Percentiles rank a stretch among this genome's conserved stretches.
These are phyloP conservation scores for Osmanthus fragrans DNA, from an alignment of 257 asterid genomes.

Conservation along the genomic window DNA sequence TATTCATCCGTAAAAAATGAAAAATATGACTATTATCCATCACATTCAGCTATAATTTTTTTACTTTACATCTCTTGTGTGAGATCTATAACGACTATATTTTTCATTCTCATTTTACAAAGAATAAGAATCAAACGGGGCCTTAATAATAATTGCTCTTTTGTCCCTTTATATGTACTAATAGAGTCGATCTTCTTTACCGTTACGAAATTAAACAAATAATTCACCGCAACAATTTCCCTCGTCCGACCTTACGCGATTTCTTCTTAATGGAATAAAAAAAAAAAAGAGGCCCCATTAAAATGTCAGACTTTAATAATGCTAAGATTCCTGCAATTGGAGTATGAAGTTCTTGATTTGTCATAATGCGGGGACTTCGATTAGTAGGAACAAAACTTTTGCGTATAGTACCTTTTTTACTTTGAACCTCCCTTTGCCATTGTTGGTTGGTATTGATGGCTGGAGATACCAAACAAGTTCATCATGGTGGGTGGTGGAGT, in stretches of 20 bases:
- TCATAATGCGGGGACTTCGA: constrained; percentile 40
- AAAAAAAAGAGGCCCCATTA: constrained; percentile 37
- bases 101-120: no score
- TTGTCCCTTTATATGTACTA: neutral
- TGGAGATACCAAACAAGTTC: constrained; percentile 38
- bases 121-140: no score
- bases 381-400: constrained; percentile 24
- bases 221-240: neutral
- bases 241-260: neutral
- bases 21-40: no score
- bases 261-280: constrained; percentile 27
- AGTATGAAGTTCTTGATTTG: constrained; percentile 42
- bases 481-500: constrained; percentile 46
- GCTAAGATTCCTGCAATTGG: constrained; percentile 46
- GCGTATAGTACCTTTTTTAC: constrained; percentile 14
- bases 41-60: no score
- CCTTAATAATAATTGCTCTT: no score
- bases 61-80: no score
- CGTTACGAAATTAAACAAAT: neutral
- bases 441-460: constrained; percentile 41
- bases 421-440: constrained; percentile 23
- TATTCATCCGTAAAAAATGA: no score
- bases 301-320: constrained; percentile 31
- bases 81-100: no score
- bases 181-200: neutral